Base-by-base conservation (phyloP, 805 yeast genomes). In the Ogataea pini region DNA sequence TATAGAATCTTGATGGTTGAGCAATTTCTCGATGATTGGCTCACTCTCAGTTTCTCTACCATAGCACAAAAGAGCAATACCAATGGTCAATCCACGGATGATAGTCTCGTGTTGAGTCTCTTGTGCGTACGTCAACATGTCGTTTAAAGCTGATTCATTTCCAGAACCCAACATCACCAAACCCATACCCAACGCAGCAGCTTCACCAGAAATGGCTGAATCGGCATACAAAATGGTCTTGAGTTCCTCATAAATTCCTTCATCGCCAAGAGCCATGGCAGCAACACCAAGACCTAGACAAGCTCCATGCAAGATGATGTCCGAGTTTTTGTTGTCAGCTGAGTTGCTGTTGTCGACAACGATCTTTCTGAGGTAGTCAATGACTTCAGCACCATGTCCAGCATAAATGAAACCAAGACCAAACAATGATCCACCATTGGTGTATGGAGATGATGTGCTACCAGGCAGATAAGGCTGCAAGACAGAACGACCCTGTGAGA, bases 21-120 rank as follows among this genome's bases (percentile, higher is more conserved):
- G 68, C 62, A 94, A 73, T 56, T 76, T 73, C 27, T 80, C 81
- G 54, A 92, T 88, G 27, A 80, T 68, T 8, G 67, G 69, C 57
- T 89, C 89, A 4, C 97, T 94, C 49, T 79, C 75, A 56, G 83
- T 90, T 68, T 90, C 97, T 60, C 82, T 83, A 36, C 95, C 96
- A 63, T 85, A 92, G 68, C 83, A 86, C 49, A 92, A 76, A 55
- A 94, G 72, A 0, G 98, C 96, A 59, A 92, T 75, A 51, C 96
- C 96, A 50, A 92, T 78, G 1, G 96, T 88, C 57, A 91, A 73
- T n/a, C 96, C 95, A 67, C 98, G 86, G 43, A 89, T 85, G 51
- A 94, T 92, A 59, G 89, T 90, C 68, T 91, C 97, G 71, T 94
- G 99, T 67, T 89, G 91, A 16, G 98, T 92, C 63, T 91, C 97